Percentiles rank a stretch among this genome's conserved stretches.
Conservation (phyloP, 2,329 filamentous ascomycete genomes). For the Trichoderma polysporum region DNA sequence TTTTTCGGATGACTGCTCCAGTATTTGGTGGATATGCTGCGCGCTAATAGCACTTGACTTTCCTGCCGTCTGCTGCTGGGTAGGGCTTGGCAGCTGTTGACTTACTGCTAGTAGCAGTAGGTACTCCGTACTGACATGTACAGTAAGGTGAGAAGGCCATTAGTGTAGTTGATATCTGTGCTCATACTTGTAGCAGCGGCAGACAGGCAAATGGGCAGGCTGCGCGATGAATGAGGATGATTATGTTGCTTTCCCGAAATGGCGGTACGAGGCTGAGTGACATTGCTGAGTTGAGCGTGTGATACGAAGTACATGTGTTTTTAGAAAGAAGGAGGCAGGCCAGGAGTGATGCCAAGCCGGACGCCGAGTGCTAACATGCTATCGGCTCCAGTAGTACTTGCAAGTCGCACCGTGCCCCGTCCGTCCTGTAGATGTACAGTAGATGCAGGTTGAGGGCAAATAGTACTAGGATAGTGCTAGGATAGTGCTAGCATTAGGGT, state of each 20-base stretch:
- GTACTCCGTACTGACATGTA: no score
- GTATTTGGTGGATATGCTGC: background rate
- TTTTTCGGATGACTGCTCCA: background rate
- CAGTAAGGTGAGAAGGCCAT: background rate
- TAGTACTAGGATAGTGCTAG: no score
- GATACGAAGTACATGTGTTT: background rate
- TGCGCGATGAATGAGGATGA: background rate
- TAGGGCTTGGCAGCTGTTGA: background rate
- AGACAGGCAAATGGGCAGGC: background rate
- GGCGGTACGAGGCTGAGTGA: background rate
- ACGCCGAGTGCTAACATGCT: background rate
- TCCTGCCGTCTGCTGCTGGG: background rate
- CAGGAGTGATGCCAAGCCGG: background rate
- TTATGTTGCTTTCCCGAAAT: background rate
- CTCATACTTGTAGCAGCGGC: background rate
- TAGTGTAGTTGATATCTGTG: background rate
- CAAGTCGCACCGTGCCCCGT: background rate
- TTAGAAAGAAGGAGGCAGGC: background rate
- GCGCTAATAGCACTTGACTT: background rate
- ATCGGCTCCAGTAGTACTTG: no score
- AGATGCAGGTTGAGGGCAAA: no score
- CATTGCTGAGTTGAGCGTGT: background rate
- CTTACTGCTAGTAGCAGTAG: background rate
- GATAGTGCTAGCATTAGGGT: background rate
- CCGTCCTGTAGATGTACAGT: background rate